Base-by-base conservation (phyloP, 139 green algal genomes). In the Diplosphaera chodatii region DNA sequence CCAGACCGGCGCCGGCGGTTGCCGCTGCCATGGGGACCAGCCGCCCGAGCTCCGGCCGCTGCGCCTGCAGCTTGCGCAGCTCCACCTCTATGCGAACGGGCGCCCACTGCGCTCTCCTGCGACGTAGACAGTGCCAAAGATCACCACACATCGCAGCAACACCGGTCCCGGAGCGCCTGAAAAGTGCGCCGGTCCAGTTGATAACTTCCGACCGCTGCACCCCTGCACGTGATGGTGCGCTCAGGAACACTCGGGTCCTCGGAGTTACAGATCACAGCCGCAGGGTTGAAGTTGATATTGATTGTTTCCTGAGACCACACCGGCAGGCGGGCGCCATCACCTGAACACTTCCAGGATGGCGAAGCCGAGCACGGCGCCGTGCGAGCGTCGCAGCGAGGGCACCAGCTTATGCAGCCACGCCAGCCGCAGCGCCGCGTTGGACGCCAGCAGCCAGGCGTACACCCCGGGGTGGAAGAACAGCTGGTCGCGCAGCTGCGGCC, bases 341-440 rank as follows among this genome's bases (percentile, higher is more conserved):
- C 37, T 48, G 37, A 48, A 48, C 10, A 84, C 87, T 73, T 92
- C 87, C 31, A 81, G 63, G 55, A 90, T 48, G 6, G 81, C 88
- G 62, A 95, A 79, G 0, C 81, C 29, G n/a, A 93, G 77, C 0
- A 88, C 81, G 0, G 84, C 72, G 21, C 64, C 29, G 21, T 79
- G 65, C 30, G 89, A 81, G 41, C 83, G 40, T 0, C 88, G 78
- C 65, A 96, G 77, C 78, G 96, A 87, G 33, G 88, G 71, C 27
- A 82, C 89, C 37, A 97, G 86, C 81, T 96, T 96, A 82, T 96
- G 93, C 8, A 86, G 87, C 94, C 94, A 98, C 15, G 76, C 73
- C 28, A 91, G 74, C 28, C 94, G 86, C 71, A 98, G 80, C 30
- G 85, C 33, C 32, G 91, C 59, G 77, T 98, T 97, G 64, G 84